These are phyloP conservation scores for Ustilago hordei DNA, from an alignment of 1,284 basidiomycete genomes.

Conservation along the genomic window DNA sequence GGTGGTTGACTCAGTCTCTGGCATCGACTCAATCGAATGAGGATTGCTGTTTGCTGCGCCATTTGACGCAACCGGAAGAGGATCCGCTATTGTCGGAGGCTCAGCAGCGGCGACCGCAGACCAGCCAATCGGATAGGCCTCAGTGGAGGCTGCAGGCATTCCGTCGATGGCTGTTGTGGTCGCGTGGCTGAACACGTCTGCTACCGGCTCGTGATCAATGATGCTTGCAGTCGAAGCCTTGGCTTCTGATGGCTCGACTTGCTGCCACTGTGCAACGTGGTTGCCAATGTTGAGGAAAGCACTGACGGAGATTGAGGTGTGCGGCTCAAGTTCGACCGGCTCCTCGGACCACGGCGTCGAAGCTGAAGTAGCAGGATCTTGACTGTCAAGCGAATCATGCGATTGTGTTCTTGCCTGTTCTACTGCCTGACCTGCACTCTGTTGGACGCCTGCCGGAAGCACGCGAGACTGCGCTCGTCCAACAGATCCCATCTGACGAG, in stretches of 20 bases:
- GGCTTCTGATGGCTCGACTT: background rate
- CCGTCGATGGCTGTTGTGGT: slow-evolving; percentile 20
- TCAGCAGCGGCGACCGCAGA: slow-evolving; percentile 15
- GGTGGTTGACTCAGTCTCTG: slow-evolving; percentile 1
- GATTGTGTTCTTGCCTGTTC: background rate
- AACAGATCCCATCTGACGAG: background rate
- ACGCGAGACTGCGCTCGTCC: background rate
- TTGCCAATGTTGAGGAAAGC: slow-evolving; percentile 11
- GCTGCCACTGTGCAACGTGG: slow-evolving; percentile 11
- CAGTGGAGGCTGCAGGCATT: slow-evolving; percentile 22
- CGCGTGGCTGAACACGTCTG: background rate
- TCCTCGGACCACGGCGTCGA: slow-evolving; percentile 3
- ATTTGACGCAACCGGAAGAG: background rate
- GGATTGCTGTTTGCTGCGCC: background rate
- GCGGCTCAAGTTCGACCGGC: background rate
- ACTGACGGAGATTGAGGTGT: slow-evolving; percentile 13
- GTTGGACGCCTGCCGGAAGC: background rate
- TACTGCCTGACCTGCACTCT: background rate
- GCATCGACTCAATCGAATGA: background rate
- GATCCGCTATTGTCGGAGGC: background rate
- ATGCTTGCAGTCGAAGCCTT: background rate
- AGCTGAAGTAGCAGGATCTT: background rate
- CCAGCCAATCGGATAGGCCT: slow-evolving; percentile 32
- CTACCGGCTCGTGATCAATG: background rate
- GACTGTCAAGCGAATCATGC: background rate